Conservation (phyloP, 164 flowering plant species). For the Piper longum region DNA sequence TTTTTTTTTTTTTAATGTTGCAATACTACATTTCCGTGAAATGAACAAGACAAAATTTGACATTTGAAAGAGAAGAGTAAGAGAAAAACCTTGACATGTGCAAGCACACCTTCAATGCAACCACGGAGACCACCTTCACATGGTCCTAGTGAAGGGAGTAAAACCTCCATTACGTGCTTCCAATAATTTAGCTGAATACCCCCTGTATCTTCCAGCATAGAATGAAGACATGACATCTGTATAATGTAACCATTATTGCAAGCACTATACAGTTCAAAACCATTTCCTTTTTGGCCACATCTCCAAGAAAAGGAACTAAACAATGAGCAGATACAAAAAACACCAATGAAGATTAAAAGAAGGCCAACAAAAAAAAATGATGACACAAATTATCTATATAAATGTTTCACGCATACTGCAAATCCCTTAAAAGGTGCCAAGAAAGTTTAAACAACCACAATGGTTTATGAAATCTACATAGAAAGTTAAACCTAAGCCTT, state of each 20-base stretch:
- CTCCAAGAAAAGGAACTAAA: background rate
- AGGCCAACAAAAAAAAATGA: background rate
- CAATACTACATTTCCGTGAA: no score
- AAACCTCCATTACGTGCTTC: conserved; percentile 26
- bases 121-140: conserved; percentile 25
- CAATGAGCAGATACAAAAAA: background rate
- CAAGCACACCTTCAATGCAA: conserved; percentile 31
- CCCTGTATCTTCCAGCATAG: conserved; percentile 12
- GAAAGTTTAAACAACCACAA: background rate
- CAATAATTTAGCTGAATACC: conserved; percentile 16
- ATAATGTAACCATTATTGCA: background rate
- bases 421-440: background rate
- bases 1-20: no score
- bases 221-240: conserved; percentile 1
- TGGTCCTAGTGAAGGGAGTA: conserved; percentile 21
- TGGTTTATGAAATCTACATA: background rate
- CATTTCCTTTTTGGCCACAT: background rate
- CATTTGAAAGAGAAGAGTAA: background rate
- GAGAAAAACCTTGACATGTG: conserved; percentile 7
- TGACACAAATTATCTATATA: no score
- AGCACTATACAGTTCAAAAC: background rate
- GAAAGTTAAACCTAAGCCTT: background rate
- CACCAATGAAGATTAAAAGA: background rate
- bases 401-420: background rate
- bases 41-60: background rate